A percentile compares a stretch with the other conserved stretches of the same genome.
These are phyloP conservation scores for Basidiobolus meristosporus DNA, from an alignment of 371 early-diverging fungal species.

Conservation along the genomic window DNA sequence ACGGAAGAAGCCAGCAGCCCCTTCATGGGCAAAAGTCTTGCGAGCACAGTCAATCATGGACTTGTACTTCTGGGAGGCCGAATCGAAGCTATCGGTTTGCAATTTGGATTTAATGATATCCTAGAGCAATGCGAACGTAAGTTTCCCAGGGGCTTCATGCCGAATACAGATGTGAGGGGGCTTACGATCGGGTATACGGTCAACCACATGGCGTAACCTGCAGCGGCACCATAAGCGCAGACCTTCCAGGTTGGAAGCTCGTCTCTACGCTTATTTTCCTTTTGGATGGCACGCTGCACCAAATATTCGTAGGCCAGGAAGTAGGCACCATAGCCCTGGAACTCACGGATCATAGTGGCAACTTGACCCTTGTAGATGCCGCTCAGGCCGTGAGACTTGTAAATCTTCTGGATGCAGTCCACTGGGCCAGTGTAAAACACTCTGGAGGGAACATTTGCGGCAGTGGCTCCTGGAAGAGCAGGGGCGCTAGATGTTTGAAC, in stretches of 20 bases:
- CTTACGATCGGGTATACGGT: slow-evolving; percentile 56
- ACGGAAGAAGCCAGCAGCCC: slow-evolving; percentile 57
- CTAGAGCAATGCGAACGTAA: no score
- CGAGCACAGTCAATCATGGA: slow-evolving; percentile 42
- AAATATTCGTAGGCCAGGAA: slow-evolving; percentile 61
- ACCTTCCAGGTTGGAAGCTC: slow-evolving; percentile 43
- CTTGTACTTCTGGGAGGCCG: slow-evolving; percentile 27
- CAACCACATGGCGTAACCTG: slow-evolving; percentile 64
- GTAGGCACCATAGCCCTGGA: slow-evolving; percentile 63
- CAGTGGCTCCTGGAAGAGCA: no score
- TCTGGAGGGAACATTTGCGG: no score
- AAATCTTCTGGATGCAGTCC: slow-evolving; percentile 55
- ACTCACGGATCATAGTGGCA: slow-evolving; percentile 58
- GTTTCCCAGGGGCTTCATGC: no score
- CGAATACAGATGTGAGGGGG: no score
- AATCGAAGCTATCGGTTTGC: slow-evolving; percentile 51
- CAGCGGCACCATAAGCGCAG: slow-evolving; percentile 46
- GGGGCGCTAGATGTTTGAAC: slow-evolving; percentile 26
- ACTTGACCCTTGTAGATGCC: slow-evolving; percentile 72
- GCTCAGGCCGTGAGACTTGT: slow-evolving; percentile 35
- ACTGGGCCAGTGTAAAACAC: slow-evolving; percentile 39
- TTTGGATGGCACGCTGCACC: slow-evolving; percentile 36
- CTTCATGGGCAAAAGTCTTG: slow-evolving; percentile 40
- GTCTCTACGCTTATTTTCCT: slow-evolving; percentile 21
- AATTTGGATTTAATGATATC: slow-evolving; percentile 64